Percentiles rank a stretch among this genome's conserved stretches.
These are phyloP conservation scores for Colletotrichum phormii DNA, from an alignment of 2,329 filamentous ascomycete species.

Conservation along the genomic window DNA sequence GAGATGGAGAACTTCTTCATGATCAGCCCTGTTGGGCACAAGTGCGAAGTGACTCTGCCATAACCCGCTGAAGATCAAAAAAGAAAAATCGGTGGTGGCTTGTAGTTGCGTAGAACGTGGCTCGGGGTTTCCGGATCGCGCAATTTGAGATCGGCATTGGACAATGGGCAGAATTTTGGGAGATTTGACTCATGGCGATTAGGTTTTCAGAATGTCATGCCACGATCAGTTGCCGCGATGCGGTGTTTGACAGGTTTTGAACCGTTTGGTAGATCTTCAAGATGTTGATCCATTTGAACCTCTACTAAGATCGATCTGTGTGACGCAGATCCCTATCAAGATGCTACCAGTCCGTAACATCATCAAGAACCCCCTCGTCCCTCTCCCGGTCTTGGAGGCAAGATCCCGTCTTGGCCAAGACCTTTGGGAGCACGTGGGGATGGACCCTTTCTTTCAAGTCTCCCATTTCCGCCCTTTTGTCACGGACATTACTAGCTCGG, in stretches of 20 bases:
- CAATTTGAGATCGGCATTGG: not conserved
- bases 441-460: not conserved
- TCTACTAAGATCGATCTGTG: not conserved
- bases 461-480: not conserved
- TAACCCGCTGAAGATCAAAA: not conserved
- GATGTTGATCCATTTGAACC: not conserved
- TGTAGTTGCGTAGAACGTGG: not conserved
- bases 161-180: not conserved
- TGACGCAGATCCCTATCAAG: not conserved
- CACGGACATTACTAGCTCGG: not conserved
- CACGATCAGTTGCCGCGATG: not conserved
- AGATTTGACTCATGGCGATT: not conserved
- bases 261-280: not conserved
- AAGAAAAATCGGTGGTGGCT: not conserved
- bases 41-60: conserved; percentile 43
- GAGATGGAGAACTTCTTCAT: conserved; percentile 47
- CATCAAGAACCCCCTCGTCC: not conserved
- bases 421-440: not conserved
- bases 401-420: conserved; percentile 2
- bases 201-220: not conserved
- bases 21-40: conserved; percentile 44
- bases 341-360: not conserved
- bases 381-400: not conserved
- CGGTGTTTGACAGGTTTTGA: not conserved
- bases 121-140: not conserved